Evolutionary conservation across 257 asterid genomes (phyloP), one percentile per base, ranked within the genome.

Genomic region (Salvia splendens): DNA sequence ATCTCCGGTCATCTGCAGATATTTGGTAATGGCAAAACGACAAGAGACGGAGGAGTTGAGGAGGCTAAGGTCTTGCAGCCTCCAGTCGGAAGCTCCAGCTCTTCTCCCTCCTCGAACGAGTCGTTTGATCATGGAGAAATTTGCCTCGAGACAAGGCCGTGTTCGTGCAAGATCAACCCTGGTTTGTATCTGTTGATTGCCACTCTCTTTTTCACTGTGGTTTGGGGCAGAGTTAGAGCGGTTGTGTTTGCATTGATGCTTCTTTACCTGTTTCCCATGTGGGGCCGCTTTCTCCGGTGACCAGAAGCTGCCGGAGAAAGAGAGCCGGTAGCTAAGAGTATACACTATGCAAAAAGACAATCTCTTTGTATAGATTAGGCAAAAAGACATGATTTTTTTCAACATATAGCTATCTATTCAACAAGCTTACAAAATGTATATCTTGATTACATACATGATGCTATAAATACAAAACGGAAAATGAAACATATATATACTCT

Each of bases 141-240:
- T 42, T 41, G 47, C 52, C 47, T 36, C 24, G 43, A 28, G 3
- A 54, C 6, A 40, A 52, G 61, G 51, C 36, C 65, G 59, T 55
- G 56, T 49, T 63, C 73, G 6, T 40, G 54, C 15, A 47, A 12
- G 15, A 16, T 2, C 16, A 64, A 40, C 15, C 53, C 56, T 7
- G 74, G 66, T 38, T 66, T 51, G 14, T 72, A 67, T 66, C 63
- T 75, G 46, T 54, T 63, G 50, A 72, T n/a, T 63, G 73, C 46
- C 49, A 59, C 14, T 68, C 66, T 24, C n/a, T 79, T 24, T 38
- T 72, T 41, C 45, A 72, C 72, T 33, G 41, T 64, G 46, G 45
- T 72, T 4, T 75, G 74, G 52, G 84, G 84, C 2, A 76, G 58
- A 72, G 24, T 6, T 51, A 71, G 67, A 45, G 82, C 86, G 1